Evolutionary conservation across 2,329 filamentous ascomycete species (phyloP), one percentile per base, ranked within the genome.

Genomic region (Uncinocarpus reesii): DNA sequence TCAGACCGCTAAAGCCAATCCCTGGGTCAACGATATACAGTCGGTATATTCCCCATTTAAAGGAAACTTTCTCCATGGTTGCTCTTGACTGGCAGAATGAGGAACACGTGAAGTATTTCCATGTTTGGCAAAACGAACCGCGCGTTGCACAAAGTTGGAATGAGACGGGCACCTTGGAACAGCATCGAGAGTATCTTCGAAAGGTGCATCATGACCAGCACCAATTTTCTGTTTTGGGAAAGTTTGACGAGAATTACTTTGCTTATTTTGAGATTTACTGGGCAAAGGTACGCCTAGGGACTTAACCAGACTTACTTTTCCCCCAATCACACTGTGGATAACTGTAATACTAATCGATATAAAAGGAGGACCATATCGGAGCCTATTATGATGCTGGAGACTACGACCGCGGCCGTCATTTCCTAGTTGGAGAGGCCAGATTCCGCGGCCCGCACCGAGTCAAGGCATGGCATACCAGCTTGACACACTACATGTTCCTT

Each of bases 221-320:
- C 64, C 77, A 82, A 53, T 68, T 87, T 45, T 77, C 80, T 20
- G 70, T 89, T 38, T 70, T 89, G 50, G 85, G 80, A 5, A 75
- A 76, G 21, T 90, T 86, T 61, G 77, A 89, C 48, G 81, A 83
- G 24, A 74, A 72, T 1, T 76, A 71, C 41, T 89, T 89, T 62
- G 80, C 83, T 0, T 89, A 89, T 62, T 88, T 85, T 60, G 85
- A 90, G 63, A 71, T 88, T 1, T 89, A 88, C 63, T 89, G 83
- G 83, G 81, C 79, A 29, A 80, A 79, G 70, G 75, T 77, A 66
- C 53, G 64, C 21, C 34, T 3, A 20, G 20, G 10, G 24, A n/a
- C 31, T n/a, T 23, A n/a, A 29, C 13, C 1, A 29, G 26, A 29
- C n/a, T n/a, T n/a, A n/a, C n/a, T n/a, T n/a, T n/a, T n/a, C n/a